phyloP scores from a whole-genome alignment of 2,329 filamentous ascomycete species.

The Akanthomyces muscarius region DNA sequence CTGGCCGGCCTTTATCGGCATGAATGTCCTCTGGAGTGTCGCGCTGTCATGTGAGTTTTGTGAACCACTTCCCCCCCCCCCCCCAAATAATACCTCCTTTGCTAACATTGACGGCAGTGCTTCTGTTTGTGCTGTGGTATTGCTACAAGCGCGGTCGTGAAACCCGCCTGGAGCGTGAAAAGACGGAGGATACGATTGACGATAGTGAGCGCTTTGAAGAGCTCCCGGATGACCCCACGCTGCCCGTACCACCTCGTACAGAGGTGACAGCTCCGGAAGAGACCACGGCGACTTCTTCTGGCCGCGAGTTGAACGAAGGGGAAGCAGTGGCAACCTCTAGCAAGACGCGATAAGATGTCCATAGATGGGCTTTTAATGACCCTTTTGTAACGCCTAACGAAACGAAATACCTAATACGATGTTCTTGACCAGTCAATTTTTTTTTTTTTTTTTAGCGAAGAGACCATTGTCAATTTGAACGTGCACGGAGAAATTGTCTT shows the following conservation, averaged over 20 bases:
- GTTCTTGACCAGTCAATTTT: background rate
- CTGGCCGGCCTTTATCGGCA: conserved; percentile 87
- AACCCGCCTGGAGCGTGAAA: conserved; percentile 65
- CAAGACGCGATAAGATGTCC: background rate
- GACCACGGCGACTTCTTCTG: background rate
- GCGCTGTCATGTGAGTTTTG: conserved; percentile 71
- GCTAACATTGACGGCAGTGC: conserved; percentile 47
- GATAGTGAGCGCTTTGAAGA: conserved; percentile 44
- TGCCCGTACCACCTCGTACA: conserved; percentile 31
- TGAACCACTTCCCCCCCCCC: too few relatives aligned
- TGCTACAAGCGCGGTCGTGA: conserved; percentile 94
- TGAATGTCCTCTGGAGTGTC: conserved; percentile 86
- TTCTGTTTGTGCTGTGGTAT: conserved; percentile 96
- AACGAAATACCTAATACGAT: background rate
- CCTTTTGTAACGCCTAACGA: conserved; percentile 7
- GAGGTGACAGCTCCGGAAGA: conserved; percentile 14
- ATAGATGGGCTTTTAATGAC: background rate
- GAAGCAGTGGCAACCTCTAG: conserved; percentile 1
- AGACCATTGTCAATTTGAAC: background rate
- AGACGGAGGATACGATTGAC: conserved; percentile 33
- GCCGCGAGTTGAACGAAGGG: background rate
- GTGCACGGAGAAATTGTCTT: background rate
- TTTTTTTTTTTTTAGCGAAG: background rate
- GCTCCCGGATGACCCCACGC: conserved; percentile 44
- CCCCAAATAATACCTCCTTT: background rate